Evolutionary conservation across 1,284 basidiomycete species (phyloP), one percentile per base, ranked within the genome.

Genomic region (Pterulicium gracile): DNA sequence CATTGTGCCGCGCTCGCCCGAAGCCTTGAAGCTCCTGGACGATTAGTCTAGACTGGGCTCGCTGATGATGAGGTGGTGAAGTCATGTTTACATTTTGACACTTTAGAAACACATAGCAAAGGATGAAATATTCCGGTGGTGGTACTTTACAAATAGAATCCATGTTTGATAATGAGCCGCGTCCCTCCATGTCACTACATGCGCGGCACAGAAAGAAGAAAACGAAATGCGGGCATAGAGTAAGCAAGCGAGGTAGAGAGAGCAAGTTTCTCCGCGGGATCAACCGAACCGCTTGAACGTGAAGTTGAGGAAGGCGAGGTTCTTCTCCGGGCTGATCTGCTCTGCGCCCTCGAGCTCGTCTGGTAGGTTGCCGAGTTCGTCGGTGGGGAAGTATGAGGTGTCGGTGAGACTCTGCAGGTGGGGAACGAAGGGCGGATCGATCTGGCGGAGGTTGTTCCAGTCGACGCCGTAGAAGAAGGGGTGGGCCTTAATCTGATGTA

Each of bases 381-480:
- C 94, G 18, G 90, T 94, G 1, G 94, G 94, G 81, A 97, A 98
- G 69, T 97, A 97, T 4, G 84, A 89, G 1, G 93, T 97, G 60
- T 97, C 94, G 18, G 92, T 96, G 58, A 91, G 86, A 23, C 88
- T 92, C 53, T 87, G 85, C 43, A 98, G 72, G 51, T 86, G 88
- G 2, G 95, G 95, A 18, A 98, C 89, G 61, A 97, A 98, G 0
- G 95, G 95, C 20, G 93, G 91, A 55, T 95, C 90, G 52, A 98
- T 97, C 52, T 88, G 79, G 27, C 94, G 81, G 59, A 98, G 84
- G 2, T 82, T 76, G 22, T 74, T 70, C 94, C 94, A 98, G 65
- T 96, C 94, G 18, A 95, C 95, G 27, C 95, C 95, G 55, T 86
- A 90, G 69, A 98, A 98, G 78, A 98, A 98, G 2, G 90, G 80